A percentile compares a stretch with the other conserved stretches of the same genome.
These are phyloP conservation scores for Xylariales sp. DNA, from an alignment of 2,329 filamentous ascomycete genomes.

Conservation along the genomic window DNA sequence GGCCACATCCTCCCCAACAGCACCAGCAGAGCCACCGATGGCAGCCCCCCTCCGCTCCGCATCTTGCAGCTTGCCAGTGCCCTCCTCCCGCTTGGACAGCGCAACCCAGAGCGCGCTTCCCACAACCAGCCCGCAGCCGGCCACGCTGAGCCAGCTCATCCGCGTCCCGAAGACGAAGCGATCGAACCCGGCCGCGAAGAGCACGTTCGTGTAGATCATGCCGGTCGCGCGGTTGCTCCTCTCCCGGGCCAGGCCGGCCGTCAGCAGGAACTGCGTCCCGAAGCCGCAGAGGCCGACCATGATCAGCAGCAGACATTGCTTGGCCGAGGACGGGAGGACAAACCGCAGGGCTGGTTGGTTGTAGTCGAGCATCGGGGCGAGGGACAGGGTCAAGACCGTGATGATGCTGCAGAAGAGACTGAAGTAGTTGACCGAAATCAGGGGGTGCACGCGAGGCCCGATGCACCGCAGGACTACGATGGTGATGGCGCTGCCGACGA, in stretches of 20 bases:
- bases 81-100: conserved; percentile 41
- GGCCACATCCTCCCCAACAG: conserved; percentile 21
- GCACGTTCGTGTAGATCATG: conserved; percentile 56
- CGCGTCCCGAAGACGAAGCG: conserved; percentile 46
- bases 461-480: conserved; percentile 76
- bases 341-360: conserved; percentile 43
- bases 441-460: conserved; percentile 70
- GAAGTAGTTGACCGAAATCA: conserved; percentile 88
- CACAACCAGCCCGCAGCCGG: conserved; percentile 48
- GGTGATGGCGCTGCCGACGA: conserved; percentile 68
- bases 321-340: conserved; percentile 32
- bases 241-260: conserved; percentile 68
- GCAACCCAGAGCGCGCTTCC: conserved; percentile 49
- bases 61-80: too few species aligned
- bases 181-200: conserved; percentile 51
- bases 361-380: conserved; percentile 39
- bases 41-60: conserved; percentile 22
- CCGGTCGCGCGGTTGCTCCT: conserved; percentile 55
- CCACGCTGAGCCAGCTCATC: conserved; percentile 45
- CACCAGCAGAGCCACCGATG: conserved; percentile 14
- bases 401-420: conserved; percentile 66
- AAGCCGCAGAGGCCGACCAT: conserved; percentile 73
- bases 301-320: conserved; percentile 63
- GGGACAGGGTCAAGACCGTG: conserved; percentile 54
- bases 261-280: conserved; percentile 80